phyloP scores from a whole-genome alignment of 768 basidiomycete genomes.

The Chiua virens region DNA sequence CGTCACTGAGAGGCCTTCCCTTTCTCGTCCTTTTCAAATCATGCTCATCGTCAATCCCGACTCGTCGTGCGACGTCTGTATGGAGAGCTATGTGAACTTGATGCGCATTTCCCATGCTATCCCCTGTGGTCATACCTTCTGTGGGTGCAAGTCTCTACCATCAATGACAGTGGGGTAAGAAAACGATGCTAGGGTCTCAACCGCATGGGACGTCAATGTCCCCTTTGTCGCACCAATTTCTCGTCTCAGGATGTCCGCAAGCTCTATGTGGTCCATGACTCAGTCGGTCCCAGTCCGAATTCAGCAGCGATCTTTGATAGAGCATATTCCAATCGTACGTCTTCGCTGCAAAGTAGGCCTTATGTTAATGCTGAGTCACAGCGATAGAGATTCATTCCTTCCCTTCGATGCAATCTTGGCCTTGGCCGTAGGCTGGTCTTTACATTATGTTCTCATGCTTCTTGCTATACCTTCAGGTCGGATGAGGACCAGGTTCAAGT shows the following conservation, averaged over 20 bases:
- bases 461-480: too few relatives aligned
- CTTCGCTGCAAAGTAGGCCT: too few relatives aligned
- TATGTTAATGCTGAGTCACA: too few relatives aligned
- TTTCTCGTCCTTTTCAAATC: not conserved
- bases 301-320: too few relatives aligned
- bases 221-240: constrained; percentile 10
- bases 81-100: constrained; percentile 4
- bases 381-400: too few relatives aligned
- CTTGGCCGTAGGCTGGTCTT: too few relatives aligned
- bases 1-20: not conserved
- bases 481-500: too few relatives aligned
- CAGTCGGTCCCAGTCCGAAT: not conserved
- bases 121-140: constrained; percentile 15
- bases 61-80: constrained; percentile 17
- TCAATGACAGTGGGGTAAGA: too few relatives aligned
- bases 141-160: constrained; percentile 1
- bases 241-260: not conserved
- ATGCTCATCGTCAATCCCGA: constrained; percentile 11
- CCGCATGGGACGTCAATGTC: constrained; percentile 5
- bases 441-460: too few relatives aligned
- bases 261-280: not conserved
- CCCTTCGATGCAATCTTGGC: too few relatives aligned
- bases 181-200: constrained; percentile 4
- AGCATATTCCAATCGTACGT: too few relatives aligned
- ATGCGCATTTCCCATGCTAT: constrained; percentile 3